phyloP scores from a whole-genome alignment of 2,329 filamentous ascomycete genomes.

The Stemphylium vesicarium region DNA sequence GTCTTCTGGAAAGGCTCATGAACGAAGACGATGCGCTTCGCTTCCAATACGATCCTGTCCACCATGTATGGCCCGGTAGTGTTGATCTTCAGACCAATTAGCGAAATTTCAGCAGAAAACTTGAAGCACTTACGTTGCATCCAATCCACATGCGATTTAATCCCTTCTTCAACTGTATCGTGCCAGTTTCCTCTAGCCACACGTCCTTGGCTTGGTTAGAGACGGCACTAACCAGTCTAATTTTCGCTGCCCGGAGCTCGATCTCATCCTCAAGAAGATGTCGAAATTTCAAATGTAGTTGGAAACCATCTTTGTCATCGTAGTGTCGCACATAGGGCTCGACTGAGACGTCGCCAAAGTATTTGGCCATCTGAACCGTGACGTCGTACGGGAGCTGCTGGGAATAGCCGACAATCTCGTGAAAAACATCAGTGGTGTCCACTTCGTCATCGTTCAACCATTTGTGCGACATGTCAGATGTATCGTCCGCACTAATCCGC shows the following conservation, averaged over 20 bases:
- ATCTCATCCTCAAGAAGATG: conserved; percentile 77
- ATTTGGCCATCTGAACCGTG: conserved; percentile 71
- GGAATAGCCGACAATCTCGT: conserved; percentile 57
- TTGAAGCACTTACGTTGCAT: conserved; percentile 47
- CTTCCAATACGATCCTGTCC: conserved; percentile 71
- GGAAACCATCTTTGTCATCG: conserved; percentile 75
- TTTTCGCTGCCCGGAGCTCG: conserved; percentile 66
- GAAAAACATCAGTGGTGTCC: conserved; percentile 46
- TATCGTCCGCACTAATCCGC: conserved; percentile 13
- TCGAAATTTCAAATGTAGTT: conserved; percentile 69
- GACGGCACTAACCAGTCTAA: conserved; percentile 66
- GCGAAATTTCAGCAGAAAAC: conserved; percentile 3
- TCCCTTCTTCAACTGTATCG: conserved; percentile 62
- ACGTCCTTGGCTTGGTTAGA: conserved; percentile 69
- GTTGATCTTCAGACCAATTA: conserved; percentile 58
- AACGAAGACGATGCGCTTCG: conserved; percentile 68
- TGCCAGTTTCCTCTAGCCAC: conserved; percentile 62
- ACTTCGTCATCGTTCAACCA: conserved; percentile 51
- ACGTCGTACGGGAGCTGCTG: conserved; percentile 65
- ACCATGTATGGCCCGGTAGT: conserved; percentile 77
- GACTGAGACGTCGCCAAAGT: conserved; percentile 74
- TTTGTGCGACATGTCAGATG: conserved; percentile 18
- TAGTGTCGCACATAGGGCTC: conserved; percentile 73
- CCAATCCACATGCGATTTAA: conserved; percentile 59
- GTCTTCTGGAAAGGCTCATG: conserved; percentile 66